Base-by-base conservation (phyloP, 192 early-diverging fungal genomes). In the Spinellus fusiger region DNA sequence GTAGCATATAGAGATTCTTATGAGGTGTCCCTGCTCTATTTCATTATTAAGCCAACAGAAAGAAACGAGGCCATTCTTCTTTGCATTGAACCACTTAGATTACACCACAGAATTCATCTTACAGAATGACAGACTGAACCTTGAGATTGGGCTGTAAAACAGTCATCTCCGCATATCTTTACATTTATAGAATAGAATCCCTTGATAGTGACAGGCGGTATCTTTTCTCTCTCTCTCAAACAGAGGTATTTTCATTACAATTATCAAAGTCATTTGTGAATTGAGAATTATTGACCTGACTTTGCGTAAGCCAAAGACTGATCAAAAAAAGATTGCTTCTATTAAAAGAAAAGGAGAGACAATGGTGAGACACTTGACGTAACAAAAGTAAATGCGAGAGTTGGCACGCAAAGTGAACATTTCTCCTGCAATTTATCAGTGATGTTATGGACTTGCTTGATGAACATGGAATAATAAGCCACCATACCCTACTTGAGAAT, bases 401-500 rank as follows among this genome's bases (percentile, higher is more conserved):
- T 46, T 46, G 44, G 44, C 9, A 46, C 20, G 44, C 9, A 10
- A 46, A 46, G 44, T 20, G 20, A 46, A 46, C 44, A 46, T 46
- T 15, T 8, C 53, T 40, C 10, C 18, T 23, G 25, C 7, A 48
- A 37, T 53, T 38, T 52, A 29, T 53, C 15, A 6, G 8, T 32
- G 10, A 32, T 53, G 34, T 55, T 0, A 62, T 62, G 49, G 60
- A 62, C 38, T 33, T 44, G 5, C n/a, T 44, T 4, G 60, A 53
- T 49, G 4, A 16, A 20, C 4, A 32, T 31, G 23, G 68, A 6
- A 59, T 47, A 51, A 47, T 33, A 32, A 54, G 34, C 15, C 37
- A 44, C 15, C 29, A 73, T 46, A 20, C 63, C 4, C 48, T 69
- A 1, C 37, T 69, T 37, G 68, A 64, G 13, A 63, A 63, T 26